These are phyloP conservation scores for Xerocomus brunneocitrinus DNA, from an alignment of 768 basidiomycete genomes.

Conservation along the genomic window DNA sequence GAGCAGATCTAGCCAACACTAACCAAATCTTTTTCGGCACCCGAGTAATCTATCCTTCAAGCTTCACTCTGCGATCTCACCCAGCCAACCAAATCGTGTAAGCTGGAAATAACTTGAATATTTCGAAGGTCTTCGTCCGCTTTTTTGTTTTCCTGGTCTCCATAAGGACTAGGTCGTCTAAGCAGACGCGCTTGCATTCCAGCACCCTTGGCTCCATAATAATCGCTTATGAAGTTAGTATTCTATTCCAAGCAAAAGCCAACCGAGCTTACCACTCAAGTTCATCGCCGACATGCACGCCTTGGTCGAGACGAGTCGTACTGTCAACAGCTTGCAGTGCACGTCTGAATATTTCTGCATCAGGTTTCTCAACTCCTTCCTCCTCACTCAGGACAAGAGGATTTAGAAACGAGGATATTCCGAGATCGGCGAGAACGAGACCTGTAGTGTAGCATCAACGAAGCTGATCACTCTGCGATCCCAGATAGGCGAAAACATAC, in stretches of 20 bases:
- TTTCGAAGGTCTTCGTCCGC: conserved; percentile 37
- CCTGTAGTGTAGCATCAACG: conserved; percentile 28
- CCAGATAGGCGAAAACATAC: conserved; percentile 37
- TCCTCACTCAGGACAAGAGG: conserved; percentile 68
- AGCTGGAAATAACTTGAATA: conserved; percentile 36
- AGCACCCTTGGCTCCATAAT: conserved; percentile 51
- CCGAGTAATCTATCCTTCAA: background rate
- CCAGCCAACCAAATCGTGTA: conserved; percentile 36
- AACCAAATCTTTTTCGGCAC: too few relatives aligned
- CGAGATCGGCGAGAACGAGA: conserved; percentile 56
- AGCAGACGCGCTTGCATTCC: conserved; percentile 58
- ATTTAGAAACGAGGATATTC: conserved; percentile 43
- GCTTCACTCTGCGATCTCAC: conserved; percentile 21
- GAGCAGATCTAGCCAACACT: too few relatives aligned
- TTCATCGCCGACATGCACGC: conserved; percentile 76
- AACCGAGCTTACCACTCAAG: conserved; percentile 47
- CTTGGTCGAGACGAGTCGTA: conserved; percentile 29
- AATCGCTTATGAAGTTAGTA: conserved; percentile 47
- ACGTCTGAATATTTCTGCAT: conserved; percentile 50
- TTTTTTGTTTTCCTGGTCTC: conserved; percentile 43
- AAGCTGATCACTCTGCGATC: background rate
- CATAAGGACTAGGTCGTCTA: conserved; percentile 45
- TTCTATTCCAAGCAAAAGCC: background rate
- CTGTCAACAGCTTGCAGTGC: conserved; percentile 23
- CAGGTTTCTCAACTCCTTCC: conserved; percentile 66